phyloP scores from a whole-genome alignment of 2,329 filamentous ascomycete genomes.

The Ophiostoma novo-ulmi region DNA sequence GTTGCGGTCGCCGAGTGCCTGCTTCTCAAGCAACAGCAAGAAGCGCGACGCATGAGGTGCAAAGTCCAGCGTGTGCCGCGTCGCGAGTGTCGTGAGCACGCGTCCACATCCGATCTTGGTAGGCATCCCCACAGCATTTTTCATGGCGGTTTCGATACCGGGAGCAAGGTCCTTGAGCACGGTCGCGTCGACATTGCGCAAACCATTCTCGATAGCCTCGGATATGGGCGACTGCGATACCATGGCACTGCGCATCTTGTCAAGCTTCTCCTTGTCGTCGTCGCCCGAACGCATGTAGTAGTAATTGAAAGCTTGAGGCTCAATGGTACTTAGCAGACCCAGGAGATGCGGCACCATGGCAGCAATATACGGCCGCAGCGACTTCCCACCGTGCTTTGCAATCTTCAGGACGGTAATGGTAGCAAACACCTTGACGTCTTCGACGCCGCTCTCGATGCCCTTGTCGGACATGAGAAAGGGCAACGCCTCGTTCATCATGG shows the following conservation, averaged over 20 bases:
- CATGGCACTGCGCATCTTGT: slow-evolving; percentile 74
- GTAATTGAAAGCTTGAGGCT: slow-evolving; percentile 86
- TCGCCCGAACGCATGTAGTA: slow-evolving; percentile 86
- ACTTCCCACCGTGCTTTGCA: slow-evolving; percentile 79
- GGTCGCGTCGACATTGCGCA: slow-evolving; percentile 73
- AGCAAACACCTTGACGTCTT: slow-evolving; percentile 82
- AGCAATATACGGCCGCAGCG: slow-evolving; percentile 74
- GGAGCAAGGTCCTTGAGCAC: slow-evolving; percentile 72
- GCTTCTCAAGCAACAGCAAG: slow-evolving; percentile 70
- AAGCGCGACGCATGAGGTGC: slow-evolving; percentile 70
- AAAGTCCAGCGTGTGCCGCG: slow-evolving; percentile 70
- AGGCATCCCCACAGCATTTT: slow-evolving; percentile 80
- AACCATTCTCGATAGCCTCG: slow-evolving; percentile 82
- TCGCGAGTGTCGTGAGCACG: slow-evolving; percentile 77
- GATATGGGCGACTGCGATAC: slow-evolving; percentile 85
- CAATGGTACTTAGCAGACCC: slow-evolving; percentile 76
- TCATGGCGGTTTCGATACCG: slow-evolving; percentile 71
- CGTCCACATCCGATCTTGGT: slow-evolving; percentile 89
- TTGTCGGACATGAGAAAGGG: slow-evolving; percentile 87
- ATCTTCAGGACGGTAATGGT: slow-evolving; percentile 81
- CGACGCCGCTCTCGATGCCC: slow-evolving; percentile 79
- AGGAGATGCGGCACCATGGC: slow-evolving; percentile 77
- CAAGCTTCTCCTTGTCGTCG: slow-evolving; percentile 80
- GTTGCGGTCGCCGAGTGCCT: slow-evolving; percentile 76
- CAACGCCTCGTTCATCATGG: slow-evolving; percentile 79